A percentile compares a stretch with the other conserved stretches of the same genome.
phyloP scores from a whole-genome alignment of 371 early-diverging fungal species.

The Apophysomyces variabilis region DNA sequence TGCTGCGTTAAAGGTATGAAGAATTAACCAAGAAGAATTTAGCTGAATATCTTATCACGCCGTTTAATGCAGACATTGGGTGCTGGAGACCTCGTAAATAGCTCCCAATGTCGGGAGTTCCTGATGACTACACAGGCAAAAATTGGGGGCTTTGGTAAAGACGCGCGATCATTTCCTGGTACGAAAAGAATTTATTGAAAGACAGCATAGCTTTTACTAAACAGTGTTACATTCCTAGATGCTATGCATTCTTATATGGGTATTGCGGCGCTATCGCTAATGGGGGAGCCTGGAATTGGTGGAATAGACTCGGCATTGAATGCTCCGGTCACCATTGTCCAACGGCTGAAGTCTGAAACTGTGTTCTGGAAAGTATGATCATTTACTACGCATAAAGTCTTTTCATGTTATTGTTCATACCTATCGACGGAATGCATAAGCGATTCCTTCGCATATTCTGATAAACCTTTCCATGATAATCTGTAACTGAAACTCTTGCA shows the following conservation, averaged over 20 bases:
- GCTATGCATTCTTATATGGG: conserved; percentile 90
- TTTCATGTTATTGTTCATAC: no score
- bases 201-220: not conserved
- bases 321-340: conserved; percentile 45
- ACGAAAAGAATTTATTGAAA: conserved; percentile 10
- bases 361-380: conserved; percentile 28
- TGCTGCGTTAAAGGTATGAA: conserved; percentile 68
- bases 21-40: not conserved
- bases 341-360: conserved; percentile 29
- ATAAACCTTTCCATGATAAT: no score
- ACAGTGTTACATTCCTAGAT: conserved; percentile 49
- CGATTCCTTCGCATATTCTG: no score
- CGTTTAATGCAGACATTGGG: conserved; percentile 25
- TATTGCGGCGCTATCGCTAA: conserved; percentile 72
- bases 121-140: conserved; percentile 64
- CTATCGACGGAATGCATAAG: no score
- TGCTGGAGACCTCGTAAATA: conserved; percentile 67
- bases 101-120: conserved; percentile 57
- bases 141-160: conserved; percentile 86
- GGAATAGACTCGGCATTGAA: conserved; percentile 61
- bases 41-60: no score
- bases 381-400: not conserved
- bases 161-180: conserved; percentile 67
- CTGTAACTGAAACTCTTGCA: no score
- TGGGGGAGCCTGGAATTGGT: conserved; percentile 60